phyloP scores from a whole-genome alignment of 2,329 filamentous ascomycete species.

The Karstenula rhodostoma region DNA sequence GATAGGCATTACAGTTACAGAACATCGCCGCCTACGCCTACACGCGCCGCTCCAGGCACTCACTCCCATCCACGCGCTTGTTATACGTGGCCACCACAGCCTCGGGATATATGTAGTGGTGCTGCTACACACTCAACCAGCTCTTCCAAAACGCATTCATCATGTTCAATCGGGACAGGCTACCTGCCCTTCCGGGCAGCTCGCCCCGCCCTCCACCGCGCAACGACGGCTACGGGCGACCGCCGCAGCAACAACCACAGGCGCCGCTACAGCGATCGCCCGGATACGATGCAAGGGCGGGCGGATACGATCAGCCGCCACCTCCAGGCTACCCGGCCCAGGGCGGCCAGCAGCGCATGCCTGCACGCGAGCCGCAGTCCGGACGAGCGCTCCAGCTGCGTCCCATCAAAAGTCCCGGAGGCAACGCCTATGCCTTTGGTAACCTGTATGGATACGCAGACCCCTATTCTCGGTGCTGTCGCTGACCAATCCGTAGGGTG shows the following conservation, averaged over 20 bases:
- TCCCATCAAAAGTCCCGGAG: conserved; percentile 64
- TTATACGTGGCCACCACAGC: conserved; percentile 15
- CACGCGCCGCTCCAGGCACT: neutral
- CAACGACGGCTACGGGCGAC: conserved; percentile 53
- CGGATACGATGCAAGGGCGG: conserved; percentile 42
- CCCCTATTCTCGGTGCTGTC: conserved; percentile 12
- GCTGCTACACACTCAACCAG: neutral
- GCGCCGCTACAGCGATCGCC: conserved; percentile 30
- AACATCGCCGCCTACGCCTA: conserved; percentile 11
- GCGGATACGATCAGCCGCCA: conserved; percentile 41
- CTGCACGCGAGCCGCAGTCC: conserved; percentile 39
- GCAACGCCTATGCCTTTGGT: conserved; percentile 57
- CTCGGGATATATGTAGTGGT: neutral
- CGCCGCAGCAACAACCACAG: conserved; percentile 39
- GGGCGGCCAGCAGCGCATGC: conserved; percentile 38
- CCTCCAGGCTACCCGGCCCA: conserved; percentile 31
- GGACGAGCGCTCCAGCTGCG: conserved; percentile 51
- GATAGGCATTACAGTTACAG: neutral
- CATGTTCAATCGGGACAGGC: conserved; percentile 67
- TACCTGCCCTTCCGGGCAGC: conserved; percentile 56
- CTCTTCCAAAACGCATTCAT: neutral
- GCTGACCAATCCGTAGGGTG: conserved; percentile 59
- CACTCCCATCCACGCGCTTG: neutral
- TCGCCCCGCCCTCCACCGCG: conserved; percentile 51
- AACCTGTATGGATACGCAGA: conserved; percentile 51